Percentiles rank a stretch among this genome's conserved stretches.
phyloP scores from a whole-genome alignment of 2,329 filamentous ascomycete species.

The Sclerotinia trifoliorum region DNA sequence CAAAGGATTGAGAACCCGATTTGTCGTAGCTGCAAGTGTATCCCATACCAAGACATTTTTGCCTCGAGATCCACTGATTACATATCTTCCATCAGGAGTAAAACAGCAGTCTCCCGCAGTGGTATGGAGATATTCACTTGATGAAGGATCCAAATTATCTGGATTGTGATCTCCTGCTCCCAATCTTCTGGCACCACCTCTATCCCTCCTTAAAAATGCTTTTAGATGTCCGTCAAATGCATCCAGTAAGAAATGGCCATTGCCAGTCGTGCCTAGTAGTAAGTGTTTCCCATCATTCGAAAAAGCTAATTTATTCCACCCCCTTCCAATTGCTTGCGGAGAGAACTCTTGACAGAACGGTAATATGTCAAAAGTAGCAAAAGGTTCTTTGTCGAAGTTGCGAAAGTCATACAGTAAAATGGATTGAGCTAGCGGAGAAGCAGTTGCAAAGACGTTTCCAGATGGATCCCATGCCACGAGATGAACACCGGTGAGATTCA shows the following conservation, averaged over 20 bases:
- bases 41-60: conserved; percentile 85
- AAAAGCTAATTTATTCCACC: conserved; percentile 92
- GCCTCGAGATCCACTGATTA: conserved; percentile 73
- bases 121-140: conserved; percentile 45
- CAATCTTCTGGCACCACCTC: conserved; percentile 52
- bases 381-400: conserved; percentile 90
- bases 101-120: conserved; percentile 82
- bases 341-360: conserved; percentile 53
- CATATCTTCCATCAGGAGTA: conserved; percentile 82
- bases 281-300: conserved; percentile 92
- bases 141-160: conserved; percentile 34
- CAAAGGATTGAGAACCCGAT: conserved; percentile 61
- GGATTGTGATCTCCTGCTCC: conserved; percentile 51
- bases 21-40: conserved; percentile 55
- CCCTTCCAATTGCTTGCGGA: conserved; percentile 52
- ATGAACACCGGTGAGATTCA: conserved; percentile 77
- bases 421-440: conserved; percentile 73
- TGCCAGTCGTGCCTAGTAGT: conserved; percentile 78
- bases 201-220: conserved; percentile 65
- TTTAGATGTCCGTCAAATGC: conserved; percentile 81
- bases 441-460: conserved; percentile 86
- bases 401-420: conserved; percentile 90
- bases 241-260: conserved; percentile 89
- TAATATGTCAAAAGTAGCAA: conserved; percentile 76
- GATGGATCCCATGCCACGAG: conserved; percentile 90